These are phyloP conservation scores for Cicer pinnatifidum DNA, from an alignment of 306 rosid species.

Conservation along the genomic window DNA sequence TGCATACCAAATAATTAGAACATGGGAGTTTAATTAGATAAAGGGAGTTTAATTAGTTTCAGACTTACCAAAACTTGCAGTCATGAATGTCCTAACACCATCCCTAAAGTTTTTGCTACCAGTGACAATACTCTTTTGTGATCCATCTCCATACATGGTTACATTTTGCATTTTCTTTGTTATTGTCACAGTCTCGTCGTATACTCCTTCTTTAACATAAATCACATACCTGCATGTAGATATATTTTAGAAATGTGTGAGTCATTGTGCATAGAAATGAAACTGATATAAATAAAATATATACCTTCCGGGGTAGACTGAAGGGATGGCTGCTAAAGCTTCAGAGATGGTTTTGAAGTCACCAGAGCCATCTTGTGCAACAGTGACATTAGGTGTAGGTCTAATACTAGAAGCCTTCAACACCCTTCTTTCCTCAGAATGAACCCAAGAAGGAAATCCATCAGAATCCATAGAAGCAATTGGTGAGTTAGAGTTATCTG, in stretches of 20 bases:
- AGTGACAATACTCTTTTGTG: conserved; percentile 79
- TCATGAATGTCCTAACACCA: conserved; percentile 69
- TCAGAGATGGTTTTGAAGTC: conserved; percentile 67
- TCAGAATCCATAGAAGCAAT: conserved; percentile 42
- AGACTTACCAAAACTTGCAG: conserved; percentile 77
- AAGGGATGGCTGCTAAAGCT: conserved; percentile 66
- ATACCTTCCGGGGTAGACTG: conserved; percentile 61
- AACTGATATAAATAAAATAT: not conserved
- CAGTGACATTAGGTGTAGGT: conserved; percentile 74
- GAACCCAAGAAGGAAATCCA: conserved; percentile 70
- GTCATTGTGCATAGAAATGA: not conserved
- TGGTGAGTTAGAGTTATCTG: not conserved
- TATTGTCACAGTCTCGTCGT: conserved; percentile 65
- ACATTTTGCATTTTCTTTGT: conserved; percentile 67
- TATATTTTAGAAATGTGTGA: not conserved
- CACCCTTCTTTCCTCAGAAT: conserved; percentile 57
- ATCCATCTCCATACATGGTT: conserved; percentile 90
- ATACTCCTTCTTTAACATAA: conserved; percentile 74
- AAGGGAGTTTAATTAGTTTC: not conserved
- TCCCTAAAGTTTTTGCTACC: conserved; percentile 73
- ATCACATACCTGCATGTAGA: conserved; percentile 65
- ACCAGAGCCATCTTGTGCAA: conserved; percentile 79
- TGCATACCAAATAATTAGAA: not conserved
- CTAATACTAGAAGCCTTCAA: conserved; percentile 58
- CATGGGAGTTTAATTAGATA: too few species aligned